Percentiles rank a stretch among this genome's conserved stretches.
phyloP scores from a whole-genome alignment of 495 filamentous ascomycete genomes.

The Parathielavia appendiculata region DNA sequence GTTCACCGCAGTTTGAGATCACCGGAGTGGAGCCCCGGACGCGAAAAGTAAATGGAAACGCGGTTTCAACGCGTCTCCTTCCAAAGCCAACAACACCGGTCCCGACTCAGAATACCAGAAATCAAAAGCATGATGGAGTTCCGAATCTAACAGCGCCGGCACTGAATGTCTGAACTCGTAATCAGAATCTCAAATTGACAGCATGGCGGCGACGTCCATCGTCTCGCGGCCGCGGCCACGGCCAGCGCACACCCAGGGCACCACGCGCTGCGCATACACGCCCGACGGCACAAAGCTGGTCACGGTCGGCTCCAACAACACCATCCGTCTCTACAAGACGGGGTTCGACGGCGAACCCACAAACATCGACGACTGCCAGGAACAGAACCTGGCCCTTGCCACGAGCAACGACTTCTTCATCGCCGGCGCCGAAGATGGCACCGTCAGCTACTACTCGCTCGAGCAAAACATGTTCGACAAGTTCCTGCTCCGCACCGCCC shows the following conservation, averaged over 20 bases:
- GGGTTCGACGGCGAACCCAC: conserved; percentile 85
- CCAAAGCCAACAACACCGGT: background rate
- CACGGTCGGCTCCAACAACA: conserved; percentile 86
- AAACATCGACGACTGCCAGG: conserved; percentile 82
- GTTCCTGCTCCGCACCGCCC: conserved; percentile 71
- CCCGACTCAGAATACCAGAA: background rate
- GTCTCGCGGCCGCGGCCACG: conserved; percentile 44
- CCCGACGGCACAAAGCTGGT: conserved; percentile 56
- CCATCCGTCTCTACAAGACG: conserved; percentile 83
- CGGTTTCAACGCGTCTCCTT: conserved; percentile 32
- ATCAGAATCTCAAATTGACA: conserved; percentile 13
- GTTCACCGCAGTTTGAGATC: background rate
- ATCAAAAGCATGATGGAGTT: background rate
- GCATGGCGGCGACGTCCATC: conserved; percentile 47
- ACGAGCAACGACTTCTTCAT: conserved; percentile 81
- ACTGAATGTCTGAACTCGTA: background rate
- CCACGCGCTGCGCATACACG: conserved; percentile 52
- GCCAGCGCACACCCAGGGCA: conserved; percentile 50
- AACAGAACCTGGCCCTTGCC: conserved; percentile 70
- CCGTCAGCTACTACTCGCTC: conserved; percentile 80
- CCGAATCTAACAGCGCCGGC: background rate
- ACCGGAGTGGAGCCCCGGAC: conserved; percentile 2
- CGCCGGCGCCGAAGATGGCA: conserved; percentile 86
- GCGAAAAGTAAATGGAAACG: conserved; percentile 32
- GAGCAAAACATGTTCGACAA: conserved; percentile 68